These are phyloP conservation scores for Aspergillus sp. DNA, from an alignment of 2,329 filamentous ascomycete species.

Conservation along the genomic window DNA sequence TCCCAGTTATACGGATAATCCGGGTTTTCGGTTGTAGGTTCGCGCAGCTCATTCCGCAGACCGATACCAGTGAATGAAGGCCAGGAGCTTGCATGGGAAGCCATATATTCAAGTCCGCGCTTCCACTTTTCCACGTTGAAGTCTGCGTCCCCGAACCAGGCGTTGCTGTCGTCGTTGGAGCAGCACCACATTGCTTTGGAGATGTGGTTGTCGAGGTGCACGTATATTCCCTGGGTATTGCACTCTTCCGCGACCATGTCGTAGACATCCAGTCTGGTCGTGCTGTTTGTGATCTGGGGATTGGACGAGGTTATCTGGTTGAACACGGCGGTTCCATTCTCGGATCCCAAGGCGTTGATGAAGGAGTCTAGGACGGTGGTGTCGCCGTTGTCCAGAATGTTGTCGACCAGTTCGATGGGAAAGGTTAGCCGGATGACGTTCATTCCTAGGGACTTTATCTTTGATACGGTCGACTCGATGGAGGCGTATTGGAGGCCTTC, in stretches of 20 bases:
- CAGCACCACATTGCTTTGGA: constrained; percentile 62
- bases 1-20: constrained; percentile 44
- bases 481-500: constrained; percentile 33
- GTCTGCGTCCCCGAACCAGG: constrained; percentile 62
- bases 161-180: constrained; percentile 54
- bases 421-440: constrained; percentile 40
- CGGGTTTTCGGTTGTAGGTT: constrained; percentile 18
- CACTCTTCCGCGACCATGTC: constrained; percentile 63
- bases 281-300: constrained; percentile 37
- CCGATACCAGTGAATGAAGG: constrained; percentile 29
- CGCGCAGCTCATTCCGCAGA: constrained; percentile 44
- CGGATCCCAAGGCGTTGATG: constrained; percentile 39
- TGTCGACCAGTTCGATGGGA: constrained; percentile 44
- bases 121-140: constrained; percentile 62
- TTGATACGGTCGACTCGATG: constrained; percentile 26
- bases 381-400: constrained; percentile 42
- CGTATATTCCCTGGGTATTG: constrained; percentile 55
- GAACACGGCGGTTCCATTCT: constrained; percentile 42
- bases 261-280: constrained; percentile 48
- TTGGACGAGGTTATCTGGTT: constrained; percentile 38
- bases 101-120: constrained; percentile 61
- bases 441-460: constrained; percentile 32
- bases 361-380: constrained; percentile 41
- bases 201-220: constrained; percentile 64
- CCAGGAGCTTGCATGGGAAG: constrained; percentile 44